These are phyloP conservation scores for Tephrocybe sp. DNA, from an alignment of 768 basidiomycete species.

Conservation along the genomic window DNA sequence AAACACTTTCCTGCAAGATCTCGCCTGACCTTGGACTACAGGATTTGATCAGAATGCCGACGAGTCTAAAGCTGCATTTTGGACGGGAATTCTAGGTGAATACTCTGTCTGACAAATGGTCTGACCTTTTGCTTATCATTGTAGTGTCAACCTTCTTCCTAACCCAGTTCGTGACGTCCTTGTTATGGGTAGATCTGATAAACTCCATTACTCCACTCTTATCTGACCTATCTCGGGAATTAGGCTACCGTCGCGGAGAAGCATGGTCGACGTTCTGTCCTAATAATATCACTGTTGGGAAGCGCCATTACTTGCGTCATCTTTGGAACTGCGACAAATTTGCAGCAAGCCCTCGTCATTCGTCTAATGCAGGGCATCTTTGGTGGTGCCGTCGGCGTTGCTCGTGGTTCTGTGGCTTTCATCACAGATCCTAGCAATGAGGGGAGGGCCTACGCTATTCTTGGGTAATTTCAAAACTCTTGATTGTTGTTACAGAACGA, in stretches of 20 bases:
- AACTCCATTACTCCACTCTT: conserved; percentile 11
- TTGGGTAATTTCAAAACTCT: conserved; percentile 56
- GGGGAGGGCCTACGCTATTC: conserved; percentile 89
- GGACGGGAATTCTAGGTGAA: conserved; percentile 82
- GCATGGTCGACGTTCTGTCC: conserved; percentile 83
- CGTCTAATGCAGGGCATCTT: conserved; percentile 92
- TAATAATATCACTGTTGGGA: conserved; percentile 83
- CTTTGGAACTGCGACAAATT: conserved; percentile 75
- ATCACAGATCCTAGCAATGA: conserved; percentile 93
- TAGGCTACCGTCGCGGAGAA: conserved; percentile 92
- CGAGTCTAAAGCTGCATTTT: conserved; percentile 86
- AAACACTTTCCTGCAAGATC: neutral
- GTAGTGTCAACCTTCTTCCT: conserved; percentile 85
- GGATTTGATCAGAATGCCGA: conserved; percentile 71
- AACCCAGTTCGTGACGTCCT: conserved; percentile 92
- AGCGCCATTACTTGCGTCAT: conserved; percentile 75
- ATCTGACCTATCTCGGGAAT: conserved; percentile 12
- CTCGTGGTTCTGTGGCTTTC: conserved; percentile 81
- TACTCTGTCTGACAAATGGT: conserved; percentile 8
- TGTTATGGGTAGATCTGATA: conserved; percentile 73
- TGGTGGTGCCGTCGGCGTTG: conserved; percentile 93
- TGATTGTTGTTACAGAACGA: neutral
- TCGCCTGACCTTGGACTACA: conserved; percentile 24
- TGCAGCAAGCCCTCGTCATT: conserved; percentile 81
- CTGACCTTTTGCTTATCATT: conserved; percentile 13